phyloP scores from a whole-genome alignment of 805 yeast genomes.

The Candida pseudofarinosa region DNA sequence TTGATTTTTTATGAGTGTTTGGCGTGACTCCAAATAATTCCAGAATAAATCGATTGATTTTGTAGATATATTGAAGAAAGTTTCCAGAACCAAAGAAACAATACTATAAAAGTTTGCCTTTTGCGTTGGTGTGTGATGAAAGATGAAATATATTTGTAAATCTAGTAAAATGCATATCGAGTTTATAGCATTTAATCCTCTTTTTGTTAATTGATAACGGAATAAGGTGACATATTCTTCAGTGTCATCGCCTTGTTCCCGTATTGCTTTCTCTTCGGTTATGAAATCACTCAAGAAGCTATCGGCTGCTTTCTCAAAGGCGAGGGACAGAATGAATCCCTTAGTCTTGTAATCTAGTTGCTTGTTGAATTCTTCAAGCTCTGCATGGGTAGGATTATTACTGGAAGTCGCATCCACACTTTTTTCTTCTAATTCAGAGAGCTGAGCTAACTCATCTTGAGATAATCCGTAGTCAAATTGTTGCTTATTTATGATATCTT shows the following conservation, averaged over 20 bases:
- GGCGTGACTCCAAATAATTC: constrained; percentile 34
- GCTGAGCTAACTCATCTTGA: neutral
- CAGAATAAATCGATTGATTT: constrained; percentile 26
- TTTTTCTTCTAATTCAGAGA: constrained; percentile 3
- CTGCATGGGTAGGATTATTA: constrained; percentile 7
- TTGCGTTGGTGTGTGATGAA: constrained; percentile 9
- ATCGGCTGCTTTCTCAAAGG: constrained; percentile 18
- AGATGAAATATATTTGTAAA: constrained; percentile 17
- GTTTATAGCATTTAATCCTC: constrained; percentile 2
- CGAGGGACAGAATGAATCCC: constrained; percentile 17
- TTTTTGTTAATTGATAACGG: constrained; percentile 1
- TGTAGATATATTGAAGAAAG: constrained; percentile 19
- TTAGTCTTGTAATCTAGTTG: constrained; percentile 16
- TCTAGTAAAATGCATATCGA: constrained; percentile 24
- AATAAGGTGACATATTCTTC: neutral
- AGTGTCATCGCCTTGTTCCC: neutral
- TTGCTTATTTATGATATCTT: neutral
- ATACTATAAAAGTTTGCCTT: constrained; percentile 24
- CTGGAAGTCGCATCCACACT: neutral
- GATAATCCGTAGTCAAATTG: constrained; percentile 4
- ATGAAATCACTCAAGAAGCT: constrained; percentile 3
- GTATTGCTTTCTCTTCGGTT: constrained; percentile 1
- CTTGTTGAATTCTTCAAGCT: constrained; percentile 18
- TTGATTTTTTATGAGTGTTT: constrained; percentile 14
- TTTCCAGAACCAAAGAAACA: constrained; percentile 20